Evolutionary conservation across 345 rosid species (phyloP).

Genomic region (Populus tremula): DNA sequence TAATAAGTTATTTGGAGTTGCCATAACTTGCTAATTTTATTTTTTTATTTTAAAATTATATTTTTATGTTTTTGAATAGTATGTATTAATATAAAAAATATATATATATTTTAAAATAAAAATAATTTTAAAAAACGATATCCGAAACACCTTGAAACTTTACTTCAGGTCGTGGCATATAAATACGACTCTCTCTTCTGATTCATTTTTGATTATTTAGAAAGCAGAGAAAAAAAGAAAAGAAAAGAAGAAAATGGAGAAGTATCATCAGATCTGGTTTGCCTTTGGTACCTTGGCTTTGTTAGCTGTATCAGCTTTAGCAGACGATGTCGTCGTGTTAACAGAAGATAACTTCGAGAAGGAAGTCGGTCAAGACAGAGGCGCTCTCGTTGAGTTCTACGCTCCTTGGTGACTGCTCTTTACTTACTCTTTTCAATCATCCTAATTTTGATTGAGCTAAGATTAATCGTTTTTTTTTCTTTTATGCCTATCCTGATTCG

Average conservation of each 20-base stretch:
- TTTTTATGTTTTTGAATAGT: too few species aligned
- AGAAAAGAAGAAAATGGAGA: constrained; percentile 16
- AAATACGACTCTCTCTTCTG: background rate
- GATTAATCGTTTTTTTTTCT: background rate
- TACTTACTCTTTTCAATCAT: background rate
- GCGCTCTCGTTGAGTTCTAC: constrained; percentile 95
- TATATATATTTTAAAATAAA: too few species aligned
- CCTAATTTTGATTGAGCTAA: background rate
- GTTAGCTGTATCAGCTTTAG: constrained; percentile 53
- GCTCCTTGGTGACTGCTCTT: constrained; percentile 79
- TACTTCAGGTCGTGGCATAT: background rate
- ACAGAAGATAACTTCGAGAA: constrained; percentile 91
- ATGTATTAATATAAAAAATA: too few species aligned
- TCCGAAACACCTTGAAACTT: background rate
- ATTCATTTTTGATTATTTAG: too few species aligned
- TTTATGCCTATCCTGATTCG: constrained; percentile 12
- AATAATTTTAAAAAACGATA: too few species aligned
- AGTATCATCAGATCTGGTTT: constrained; percentile 59
- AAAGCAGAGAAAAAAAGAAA: background rate
- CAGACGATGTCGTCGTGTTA: constrained; percentile 79
- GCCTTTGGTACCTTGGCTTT: constrained; percentile 43
- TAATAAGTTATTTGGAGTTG: too few species aligned
- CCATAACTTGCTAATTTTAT: too few species aligned
- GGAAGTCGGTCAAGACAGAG: constrained; percentile 86
- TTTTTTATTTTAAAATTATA: too few species aligned